These are phyloP conservation scores for Paecilomyces niveus DNA, from an alignment of 2,329 filamentous ascomycete species.

Conservation along the genomic window DNA sequence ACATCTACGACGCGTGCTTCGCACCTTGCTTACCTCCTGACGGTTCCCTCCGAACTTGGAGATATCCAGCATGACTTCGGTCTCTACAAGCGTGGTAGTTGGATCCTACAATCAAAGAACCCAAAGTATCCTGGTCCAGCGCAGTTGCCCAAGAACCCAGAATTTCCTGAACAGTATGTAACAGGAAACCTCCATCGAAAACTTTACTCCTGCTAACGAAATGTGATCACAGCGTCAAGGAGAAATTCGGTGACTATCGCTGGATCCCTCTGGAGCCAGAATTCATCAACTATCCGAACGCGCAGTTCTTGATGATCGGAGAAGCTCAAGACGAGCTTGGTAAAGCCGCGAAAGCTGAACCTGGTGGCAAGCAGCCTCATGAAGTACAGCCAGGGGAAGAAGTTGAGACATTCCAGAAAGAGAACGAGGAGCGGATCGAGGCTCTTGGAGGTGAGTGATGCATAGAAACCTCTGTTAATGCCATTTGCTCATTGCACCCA, in stretches of 20 bases:
- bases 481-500: not conserved
- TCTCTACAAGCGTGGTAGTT: slow-evolving; percentile 63
- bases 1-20: slow-evolving; percentile 63
- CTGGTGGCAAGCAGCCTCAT: slow-evolving; percentile 41
- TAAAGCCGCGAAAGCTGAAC: slow-evolving; percentile 27
- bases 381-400: slow-evolving; percentile 63
- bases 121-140: slow-evolving; percentile 63
- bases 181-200: not conserved
- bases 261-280: slow-evolving; percentile 70
- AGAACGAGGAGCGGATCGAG: slow-evolving; percentile 63
- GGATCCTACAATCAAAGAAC: slow-evolving; percentile 74
- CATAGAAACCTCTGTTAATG: not conserved
- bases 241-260: slow-evolving; percentile 64
- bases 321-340: slow-evolving; percentile 33
- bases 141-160: slow-evolving; percentile 56
- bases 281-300: slow-evolving; percentile 66
- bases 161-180: slow-evolving; percentile 63
- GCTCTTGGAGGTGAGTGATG: slow-evolving; percentile 44
- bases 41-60: slow-evolving; percentile 61
- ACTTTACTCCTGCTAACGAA: slow-evolving; percentile 6
- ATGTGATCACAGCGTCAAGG: slow-evolving; percentile 47
- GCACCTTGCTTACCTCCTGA: slow-evolving; percentile 74
- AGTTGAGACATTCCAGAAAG: slow-evolving; percentile 66
- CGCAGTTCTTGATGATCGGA: slow-evolving; percentile 74
- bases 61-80: slow-evolving; percentile 72